Conservation (phyloP, 2,329 filamentous ascomycete genomes). For the Pestalotiopsis sp. region DNA sequence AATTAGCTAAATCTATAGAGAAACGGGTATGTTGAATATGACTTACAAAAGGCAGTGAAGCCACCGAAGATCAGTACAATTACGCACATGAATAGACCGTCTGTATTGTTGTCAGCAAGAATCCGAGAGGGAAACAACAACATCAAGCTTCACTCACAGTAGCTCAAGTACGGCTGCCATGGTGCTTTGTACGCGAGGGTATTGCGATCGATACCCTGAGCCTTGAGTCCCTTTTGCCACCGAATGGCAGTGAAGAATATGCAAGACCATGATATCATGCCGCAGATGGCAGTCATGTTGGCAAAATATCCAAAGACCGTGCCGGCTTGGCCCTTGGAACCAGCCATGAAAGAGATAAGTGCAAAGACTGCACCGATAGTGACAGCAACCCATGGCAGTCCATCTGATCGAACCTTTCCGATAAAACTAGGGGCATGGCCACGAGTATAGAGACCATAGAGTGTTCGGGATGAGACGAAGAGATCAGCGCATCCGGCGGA, state of each 20-base stretch:
- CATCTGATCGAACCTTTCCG: neutral
- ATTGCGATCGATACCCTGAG: constrained; percentile 25
- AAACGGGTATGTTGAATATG: neutral
- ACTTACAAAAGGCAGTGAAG: constrained; percentile 23
- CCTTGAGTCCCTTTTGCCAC: constrained; percentile 26
- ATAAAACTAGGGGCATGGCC: constrained; percentile 8
- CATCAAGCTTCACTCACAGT: neutral
- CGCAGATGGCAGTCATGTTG: constrained; percentile 18
- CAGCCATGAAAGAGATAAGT: neutral
- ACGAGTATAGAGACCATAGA: constrained; percentile 4
- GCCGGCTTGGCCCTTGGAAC: neutral
- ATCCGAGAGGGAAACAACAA: neutral
- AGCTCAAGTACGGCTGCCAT: constrained; percentile 15
- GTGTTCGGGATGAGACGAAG: constrained; percentile 7
- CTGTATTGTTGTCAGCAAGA: neutral
- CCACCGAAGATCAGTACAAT: constrained; percentile 28
- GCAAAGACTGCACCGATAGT: neutral
- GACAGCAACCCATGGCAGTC: neutral
- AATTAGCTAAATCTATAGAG: neutral
- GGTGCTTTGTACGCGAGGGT: constrained; percentile 18
- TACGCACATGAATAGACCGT: constrained; percentile 20
- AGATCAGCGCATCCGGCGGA: constrained; percentile 8
- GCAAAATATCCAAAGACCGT: constrained; percentile 10
- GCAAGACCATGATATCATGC: constrained; percentile 17
- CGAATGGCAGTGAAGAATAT: constrained; percentile 22